phyloP scores from a whole-genome alignment of 345 rosid species.

The Ceriops tagal region DNA sequence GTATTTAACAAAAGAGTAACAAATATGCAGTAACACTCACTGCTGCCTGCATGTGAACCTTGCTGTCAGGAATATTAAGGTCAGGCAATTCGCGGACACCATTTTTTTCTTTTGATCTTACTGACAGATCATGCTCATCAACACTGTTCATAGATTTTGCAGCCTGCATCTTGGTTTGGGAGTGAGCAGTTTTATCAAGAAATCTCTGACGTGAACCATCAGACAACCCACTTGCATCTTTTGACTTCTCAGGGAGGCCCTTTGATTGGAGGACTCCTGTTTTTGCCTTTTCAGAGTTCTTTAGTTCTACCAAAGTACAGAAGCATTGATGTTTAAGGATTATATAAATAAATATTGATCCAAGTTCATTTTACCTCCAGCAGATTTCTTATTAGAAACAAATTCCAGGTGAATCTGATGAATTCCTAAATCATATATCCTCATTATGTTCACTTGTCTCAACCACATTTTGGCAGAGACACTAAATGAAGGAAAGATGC shows the following conservation, averaged over 20 bases:
- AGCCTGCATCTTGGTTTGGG: constrained; percentile 45
- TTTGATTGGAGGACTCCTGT: constrained; percentile 39
- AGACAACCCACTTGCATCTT: constrained; percentile 44
- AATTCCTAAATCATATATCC: constrained; percentile 43
- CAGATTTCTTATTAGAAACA: constrained; percentile 51
- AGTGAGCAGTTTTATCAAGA: constrained; percentile 44
- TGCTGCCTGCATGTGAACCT: constrained; percentile 35
- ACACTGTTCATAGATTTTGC: constrained; percentile 36
- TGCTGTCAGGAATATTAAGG: constrained; percentile 55
- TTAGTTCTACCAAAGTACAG: constrained; percentile 36
- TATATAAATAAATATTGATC: constrained; percentile 40
- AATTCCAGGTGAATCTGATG: constrained; percentile 36
- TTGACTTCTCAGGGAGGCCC: constrained; percentile 42
- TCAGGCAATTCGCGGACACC: constrained; percentile 46
- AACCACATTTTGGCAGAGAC: constrained; percentile 33
- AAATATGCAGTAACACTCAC: constrained; percentile 37
- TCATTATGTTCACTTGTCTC: constrained; percentile 26
- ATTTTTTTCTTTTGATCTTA: constrained; percentile 50
- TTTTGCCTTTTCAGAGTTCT: constrained; percentile 50
- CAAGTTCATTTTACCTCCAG: constrained; percentile 40
- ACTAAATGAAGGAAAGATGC: constrained; percentile 31
- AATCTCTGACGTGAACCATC: constrained; percentile 45
- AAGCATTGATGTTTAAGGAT: constrained; percentile 43
- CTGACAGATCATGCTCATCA: constrained; percentile 41
- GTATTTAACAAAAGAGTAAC: background rate